Evolutionary conservation across 352 stramenopile genomes (phyloP).

Genomic region (Globisporangium camurandrum): DNA sequence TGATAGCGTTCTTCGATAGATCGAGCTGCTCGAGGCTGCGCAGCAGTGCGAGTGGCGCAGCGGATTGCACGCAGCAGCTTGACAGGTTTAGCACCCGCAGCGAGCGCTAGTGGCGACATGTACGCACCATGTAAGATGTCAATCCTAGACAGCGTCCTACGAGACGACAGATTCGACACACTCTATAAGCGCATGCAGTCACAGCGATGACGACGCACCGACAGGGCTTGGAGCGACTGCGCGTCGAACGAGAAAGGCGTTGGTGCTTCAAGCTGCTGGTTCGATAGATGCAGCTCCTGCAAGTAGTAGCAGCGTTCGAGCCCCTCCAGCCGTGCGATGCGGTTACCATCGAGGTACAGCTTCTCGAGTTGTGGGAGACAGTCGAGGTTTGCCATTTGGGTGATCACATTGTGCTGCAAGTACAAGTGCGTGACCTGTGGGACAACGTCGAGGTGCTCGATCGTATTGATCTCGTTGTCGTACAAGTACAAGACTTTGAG

Average conservation of each 20-base stretch:
- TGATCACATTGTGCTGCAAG: constrained; percentile 61
- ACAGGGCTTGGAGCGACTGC: constrained; percentile 28
- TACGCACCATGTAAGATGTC: no score
- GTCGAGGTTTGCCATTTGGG: constrained; percentile 42
- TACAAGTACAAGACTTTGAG: constrained; percentile 76
- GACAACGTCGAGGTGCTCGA: constrained; percentile 44
- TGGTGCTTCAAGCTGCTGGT: constrained; percentile 29
- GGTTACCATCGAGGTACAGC: constrained; percentile 63
- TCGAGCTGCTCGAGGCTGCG: constrained; percentile 48
- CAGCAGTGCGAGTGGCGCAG: constrained; percentile 22
- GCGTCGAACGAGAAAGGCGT: constrained; percentile 39
- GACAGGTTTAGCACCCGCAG: constrained; percentile 56
- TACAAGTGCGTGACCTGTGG: constrained; percentile 61
- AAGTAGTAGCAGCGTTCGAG: constrained; percentile 28
- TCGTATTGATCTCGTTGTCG: constrained; percentile 53
- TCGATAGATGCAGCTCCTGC: constrained; percentile 63
- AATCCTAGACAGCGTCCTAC: no score
- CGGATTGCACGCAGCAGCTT: constrained; percentile 36
- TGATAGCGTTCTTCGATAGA: constrained; percentile 54
- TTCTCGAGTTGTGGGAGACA: constrained; percentile 45
- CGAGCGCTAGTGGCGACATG: no score
- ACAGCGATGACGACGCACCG: constrained; percentile 16
- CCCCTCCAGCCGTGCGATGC: constrained; percentile 49
- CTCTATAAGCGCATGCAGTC: no score
- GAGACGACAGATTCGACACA: no score